Percentiles rank a stretch among this genome's conserved stretches.
Evolutionary conservation across 495 filamentous ascomycete species (phyloP).

Genomic region (Letharia columbiana): DNA sequence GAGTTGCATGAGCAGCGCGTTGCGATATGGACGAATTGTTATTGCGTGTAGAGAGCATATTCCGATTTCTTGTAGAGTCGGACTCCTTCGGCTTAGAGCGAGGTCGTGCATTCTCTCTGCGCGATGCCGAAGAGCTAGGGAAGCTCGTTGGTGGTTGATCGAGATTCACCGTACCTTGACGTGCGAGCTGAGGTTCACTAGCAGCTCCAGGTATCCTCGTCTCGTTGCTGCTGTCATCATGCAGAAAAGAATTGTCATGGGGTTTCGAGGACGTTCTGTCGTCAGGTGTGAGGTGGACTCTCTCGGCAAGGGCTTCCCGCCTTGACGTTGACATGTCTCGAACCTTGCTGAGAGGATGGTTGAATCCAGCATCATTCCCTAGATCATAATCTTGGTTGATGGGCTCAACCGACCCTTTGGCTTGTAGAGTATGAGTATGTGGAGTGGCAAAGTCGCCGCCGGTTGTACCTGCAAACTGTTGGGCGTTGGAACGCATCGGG

Average conservation of each 20-base stretch:
- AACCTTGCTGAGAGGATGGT: slow-evolving; percentile 12
- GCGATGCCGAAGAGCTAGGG: neutral
- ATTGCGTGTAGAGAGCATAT: neutral
- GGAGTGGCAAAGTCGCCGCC: neutral
- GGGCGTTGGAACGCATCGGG: slow-evolving; percentile 16
- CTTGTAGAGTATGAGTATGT: slow-evolving; percentile 13
- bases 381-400: slow-evolving; percentile 5
- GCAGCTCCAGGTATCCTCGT: slow-evolving; percentile 15
- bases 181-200: slow-evolving; percentile 9
- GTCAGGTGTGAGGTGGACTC: slow-evolving; percentile 9
- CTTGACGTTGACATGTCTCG: slow-evolving; percentile 6
- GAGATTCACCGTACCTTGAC: slow-evolving; percentile 11
- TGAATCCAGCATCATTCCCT: slow-evolving; percentile 11
- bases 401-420: slow-evolving; percentile 11
- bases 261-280: slow-evolving; percentile 6
- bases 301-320: slow-evolving; percentile 9
- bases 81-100: slow-evolving; percentile 7
- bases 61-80: slow-evolving; percentile 7
- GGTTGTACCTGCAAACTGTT: slow-evolving; percentile 13
- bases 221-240: slow-evolving; percentile 46
- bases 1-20: neutral
- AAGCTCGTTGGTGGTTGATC: slow-evolving; percentile 16
- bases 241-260: slow-evolving; percentile 42
- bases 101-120: slow-evolving; percentile 6
- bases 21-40: slow-evolving; percentile 2